Conservation (phyloP, 495 filamentous ascomycete species). For the Tuber calosporum region DNA sequence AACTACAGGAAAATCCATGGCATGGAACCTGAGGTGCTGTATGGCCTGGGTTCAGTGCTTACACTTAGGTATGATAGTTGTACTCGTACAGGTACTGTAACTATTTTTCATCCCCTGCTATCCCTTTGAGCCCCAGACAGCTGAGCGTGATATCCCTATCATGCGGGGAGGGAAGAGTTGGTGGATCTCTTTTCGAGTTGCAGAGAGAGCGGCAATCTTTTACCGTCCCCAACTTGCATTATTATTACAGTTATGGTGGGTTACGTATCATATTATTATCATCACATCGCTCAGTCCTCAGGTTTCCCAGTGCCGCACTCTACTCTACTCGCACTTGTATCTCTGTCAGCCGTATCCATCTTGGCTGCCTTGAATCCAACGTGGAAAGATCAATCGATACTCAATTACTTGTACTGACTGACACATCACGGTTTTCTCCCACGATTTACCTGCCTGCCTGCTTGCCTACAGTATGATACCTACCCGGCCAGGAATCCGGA, state of each 20-base stretch:
- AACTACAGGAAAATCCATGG: too few species aligned
- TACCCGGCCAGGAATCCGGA: neutral
- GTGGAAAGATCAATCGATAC: neutral
- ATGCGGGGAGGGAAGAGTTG: neutral
- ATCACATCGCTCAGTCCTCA: constrained; percentile 1
- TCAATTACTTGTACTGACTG: too few species aligned
- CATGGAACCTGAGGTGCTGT: too few species aligned
- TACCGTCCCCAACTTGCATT: neutral
- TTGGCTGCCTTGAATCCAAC: neutral
- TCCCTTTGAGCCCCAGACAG: neutral
- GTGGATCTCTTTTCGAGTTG: neutral
- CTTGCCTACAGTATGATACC: neutral
- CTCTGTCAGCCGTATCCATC: neutral
- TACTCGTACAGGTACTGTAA: neutral
- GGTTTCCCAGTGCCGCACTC: neutral
- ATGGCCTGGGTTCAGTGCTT: too few species aligned
- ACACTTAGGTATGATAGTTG: neutral
- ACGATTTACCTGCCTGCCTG: neutral
- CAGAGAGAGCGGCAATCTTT: neutral
- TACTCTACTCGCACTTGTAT: too few species aligned
- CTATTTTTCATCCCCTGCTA: neutral
- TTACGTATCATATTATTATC: neutral
- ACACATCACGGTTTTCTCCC: neutral
- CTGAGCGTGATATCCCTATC: neutral
- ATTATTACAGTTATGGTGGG: neutral